Evolutionary conservation across 164 flowering plant genomes (phyloP).

Genomic region (Euptelea pleiosperma): DNA sequence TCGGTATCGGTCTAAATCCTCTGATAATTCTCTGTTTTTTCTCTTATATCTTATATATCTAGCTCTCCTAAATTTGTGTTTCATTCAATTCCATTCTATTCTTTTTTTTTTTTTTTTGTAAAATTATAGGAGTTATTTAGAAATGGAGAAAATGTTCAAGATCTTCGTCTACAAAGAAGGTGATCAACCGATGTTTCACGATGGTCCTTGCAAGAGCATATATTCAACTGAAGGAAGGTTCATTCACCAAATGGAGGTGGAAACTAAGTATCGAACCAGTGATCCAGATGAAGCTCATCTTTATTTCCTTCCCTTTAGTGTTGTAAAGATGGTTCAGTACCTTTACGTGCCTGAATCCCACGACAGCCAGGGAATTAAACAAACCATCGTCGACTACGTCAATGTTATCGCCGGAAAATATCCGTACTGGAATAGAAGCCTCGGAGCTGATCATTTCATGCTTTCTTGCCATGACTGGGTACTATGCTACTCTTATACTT

Average conservation of each 20-base stretch:
- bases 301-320: slow-evolving; percentile 47
- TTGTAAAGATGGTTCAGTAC: slow-evolving; percentile 26
- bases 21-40: too few relatives aligned
- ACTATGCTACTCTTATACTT: background rate
- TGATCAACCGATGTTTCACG: slow-evolving; percentile 57
- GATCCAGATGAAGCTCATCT: slow-evolving; percentile 43
- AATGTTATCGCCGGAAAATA: slow-evolving; percentile 26
- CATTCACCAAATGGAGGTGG: slow-evolving; percentile 50
- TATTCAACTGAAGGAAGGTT: slow-evolving; percentile 62
- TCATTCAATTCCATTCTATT: too few relatives aligned
- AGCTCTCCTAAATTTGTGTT: too few relatives aligned
- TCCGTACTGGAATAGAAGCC: slow-evolving; percentile 44
- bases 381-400: slow-evolving; percentile 28
- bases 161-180: slow-evolving; percentile 62
- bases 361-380: slow-evolving; percentile 27
- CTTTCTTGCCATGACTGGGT: slow-evolving; percentile 62
- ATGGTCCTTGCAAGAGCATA: slow-evolving; percentile 57
- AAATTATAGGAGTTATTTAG: slow-evolving; percentile 48
- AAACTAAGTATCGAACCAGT: slow-evolving; percentile 21
- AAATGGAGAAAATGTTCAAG: slow-evolving; percentile 55
- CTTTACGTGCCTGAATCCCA: slow-evolving; percentile 16
- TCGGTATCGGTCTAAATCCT: too few relatives aligned
- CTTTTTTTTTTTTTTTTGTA: too few relatives aligned
- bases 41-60: too few relatives aligned
- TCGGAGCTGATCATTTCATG: slow-evolving; percentile 53